Percentiles rank a stretch among this genome's conserved stretches.
phyloP scores from a whole-genome alignment of 257 asterid genomes.

The Salvia splendens region DNA sequence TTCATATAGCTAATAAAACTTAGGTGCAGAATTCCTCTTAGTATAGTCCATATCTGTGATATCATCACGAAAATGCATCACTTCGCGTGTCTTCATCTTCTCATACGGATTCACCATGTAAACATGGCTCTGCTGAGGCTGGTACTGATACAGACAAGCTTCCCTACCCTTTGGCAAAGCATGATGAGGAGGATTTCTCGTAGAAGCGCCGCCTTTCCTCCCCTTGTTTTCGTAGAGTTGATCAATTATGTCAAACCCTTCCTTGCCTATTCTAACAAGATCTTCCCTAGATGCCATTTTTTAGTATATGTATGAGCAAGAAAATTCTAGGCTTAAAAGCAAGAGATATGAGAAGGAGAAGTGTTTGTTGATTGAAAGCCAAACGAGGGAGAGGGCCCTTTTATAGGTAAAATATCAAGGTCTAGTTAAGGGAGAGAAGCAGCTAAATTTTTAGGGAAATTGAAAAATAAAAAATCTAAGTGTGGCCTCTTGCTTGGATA shows the following conservation, averaged over 20 bases:
- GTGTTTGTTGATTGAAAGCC: conserved; percentile 22
- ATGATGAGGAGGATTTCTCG: background rate
- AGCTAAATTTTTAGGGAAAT: background rate
- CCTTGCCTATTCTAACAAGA: conserved; percentile 43
- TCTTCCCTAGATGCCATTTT: conserved; percentile 49
- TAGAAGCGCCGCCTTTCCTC: conserved; percentile 9
- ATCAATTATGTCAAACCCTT: conserved; percentile 44
- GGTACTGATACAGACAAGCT: conserved; percentile 34
- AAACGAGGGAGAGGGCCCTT: conserved; percentile 21
- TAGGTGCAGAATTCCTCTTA: conserved; percentile 37
- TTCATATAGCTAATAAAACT: conserved; percentile 28
- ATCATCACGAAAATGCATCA: conserved; percentile 32
- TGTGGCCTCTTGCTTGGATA: conserved; percentile 27
- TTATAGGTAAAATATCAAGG: conserved; percentile 25
- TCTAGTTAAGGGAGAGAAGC: background rate
- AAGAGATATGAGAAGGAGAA: conserved; percentile 10
- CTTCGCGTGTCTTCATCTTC: conserved; percentile 34
- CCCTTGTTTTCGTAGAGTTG: conserved; percentile 26
- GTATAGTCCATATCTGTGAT: conserved; percentile 26
- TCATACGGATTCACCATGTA: conserved; percentile 34
- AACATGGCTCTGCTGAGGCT: conserved; percentile 32
- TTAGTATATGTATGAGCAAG: conserved; percentile 3
- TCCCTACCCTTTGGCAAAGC: background rate
- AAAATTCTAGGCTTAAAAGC: background rate
- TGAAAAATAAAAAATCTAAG: background rate